Base-by-base conservation (phyloP, 2,329 filamentous ascomycete genomes). In the Plectosphaerella cucumerina region DNA sequence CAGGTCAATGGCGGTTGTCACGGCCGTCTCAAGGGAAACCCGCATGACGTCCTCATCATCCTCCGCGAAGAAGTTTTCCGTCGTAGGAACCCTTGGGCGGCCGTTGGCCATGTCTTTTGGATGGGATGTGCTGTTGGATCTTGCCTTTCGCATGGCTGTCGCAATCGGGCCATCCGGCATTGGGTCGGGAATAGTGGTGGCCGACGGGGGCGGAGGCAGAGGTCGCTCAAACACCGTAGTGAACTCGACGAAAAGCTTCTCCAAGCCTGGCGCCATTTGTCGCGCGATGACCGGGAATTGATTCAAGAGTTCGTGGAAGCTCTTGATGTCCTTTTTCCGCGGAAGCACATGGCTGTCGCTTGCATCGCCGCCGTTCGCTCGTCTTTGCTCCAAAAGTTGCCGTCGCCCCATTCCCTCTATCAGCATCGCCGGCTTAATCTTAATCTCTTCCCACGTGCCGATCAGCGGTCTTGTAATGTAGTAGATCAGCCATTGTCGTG, bases 201-300 rank as follows among this genome's bases (percentile, higher is more conserved):
- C 78, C 2, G 84, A 84, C 2, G 83, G 88, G 1, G 88, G 87
- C 15, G 87, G 86, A 3, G 90, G 90, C 6, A 96, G 69, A 6
- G 90, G 90, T 62, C 89, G 91, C 57, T 95, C 89, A 58, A 97
- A 86, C 50, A 93, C 88, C 43, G 83, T 83, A 6, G 84, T 86
- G 65, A 99, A 97, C 60, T 97, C 92, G 54, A 87, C 85, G 63
- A 97, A 96, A 22, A 97, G 73, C 61, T 86, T 86, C 62, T 99
- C 93, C 33, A 99, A 71, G 0, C 94, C 94, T 2, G 87, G 82
- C 60, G 97, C 91, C 91, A 99, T 96, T 68, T 99, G 94, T 53
- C 90, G 82, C 21, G 92, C 91, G 60, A 99, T 97, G 82, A 96
- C 89, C 2, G 94, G 94, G 58, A 97, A 99, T 60, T 91, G 85